These are phyloP conservation scores for Cystobasidiaceae sp. DNA, from an alignment of 1,284 basidiomycete genomes.

Conservation along the genomic window DNA sequence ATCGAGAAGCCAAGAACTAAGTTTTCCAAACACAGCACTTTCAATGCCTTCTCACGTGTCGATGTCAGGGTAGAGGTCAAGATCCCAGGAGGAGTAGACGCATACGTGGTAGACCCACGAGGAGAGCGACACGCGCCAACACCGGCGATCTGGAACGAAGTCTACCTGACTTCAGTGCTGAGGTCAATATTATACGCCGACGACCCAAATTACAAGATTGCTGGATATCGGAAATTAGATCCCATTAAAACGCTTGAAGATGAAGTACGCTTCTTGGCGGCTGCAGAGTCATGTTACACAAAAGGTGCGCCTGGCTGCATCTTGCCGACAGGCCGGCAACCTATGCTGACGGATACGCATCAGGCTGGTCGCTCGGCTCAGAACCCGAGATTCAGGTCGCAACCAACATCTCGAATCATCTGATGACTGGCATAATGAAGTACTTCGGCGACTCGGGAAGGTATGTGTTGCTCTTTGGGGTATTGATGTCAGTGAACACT, in stretches of 20 bases:
- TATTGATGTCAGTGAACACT: background rate
- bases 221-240: conserved; percentile 91
- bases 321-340: background rate
- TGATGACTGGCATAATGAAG: conserved; percentile 90
- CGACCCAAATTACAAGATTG: conserved; percentile 83
- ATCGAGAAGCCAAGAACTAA: background rate
- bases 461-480: conserved; percentile 52
- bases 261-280: conserved; percentile 83
- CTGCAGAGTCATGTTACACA: conserved; percentile 81
- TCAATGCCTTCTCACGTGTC: conserved; percentile 95
- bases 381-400: conserved; percentile 99
- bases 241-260: conserved; percentile 85
- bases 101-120: conserved; percentile 88
- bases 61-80: conserved; percentile 97
- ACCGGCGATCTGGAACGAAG: conserved; percentile 92
- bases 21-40: conserved; percentile 59
- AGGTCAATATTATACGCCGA: conserved; percentile 92
- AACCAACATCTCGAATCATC: conserved; percentile 92
- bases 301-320: conserved; percentile 60
- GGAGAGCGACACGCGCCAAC: conserved; percentile 92
- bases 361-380: conserved; percentile 93
- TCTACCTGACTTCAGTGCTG: conserved; percentile 86
- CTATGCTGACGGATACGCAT: background rate
- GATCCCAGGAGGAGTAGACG: conserved; percentile 93
- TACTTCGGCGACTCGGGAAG: conserved; percentile 92